phyloP scores from a whole-genome alignment of 371 early-diverging fungal species.

The Chytridiales sp. region DNA sequence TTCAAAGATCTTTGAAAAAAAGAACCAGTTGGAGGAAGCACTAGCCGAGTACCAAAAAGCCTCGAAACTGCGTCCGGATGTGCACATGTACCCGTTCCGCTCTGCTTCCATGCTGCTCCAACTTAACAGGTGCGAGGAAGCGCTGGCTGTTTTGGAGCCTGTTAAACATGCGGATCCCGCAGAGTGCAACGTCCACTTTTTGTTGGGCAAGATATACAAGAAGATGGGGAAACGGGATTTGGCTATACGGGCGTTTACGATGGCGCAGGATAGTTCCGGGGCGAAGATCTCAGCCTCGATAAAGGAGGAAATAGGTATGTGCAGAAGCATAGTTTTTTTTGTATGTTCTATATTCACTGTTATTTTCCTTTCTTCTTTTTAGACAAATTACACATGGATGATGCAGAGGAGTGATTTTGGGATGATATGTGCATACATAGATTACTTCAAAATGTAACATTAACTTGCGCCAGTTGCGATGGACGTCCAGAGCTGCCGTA shows the following conservation, averaged over 20 bases:
- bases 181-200: slow-evolving; percentile 65
- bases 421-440: too few species aligned
- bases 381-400: not conserved
- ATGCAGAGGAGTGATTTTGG: too few species aligned
- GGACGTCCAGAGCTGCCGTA: too few species aligned
- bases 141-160: slow-evolving; percentile 53
- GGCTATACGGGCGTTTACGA: slow-evolving; percentile 60
- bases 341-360: not conserved
- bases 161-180: slow-evolving; percentile 46
- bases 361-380: not conserved
- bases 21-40: slow-evolving; percentile 20
- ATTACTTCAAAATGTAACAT: too few species aligned
- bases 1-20: slow-evolving; percentile 16
- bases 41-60: slow-evolving; percentile 18
- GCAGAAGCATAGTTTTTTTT: too few species aligned
- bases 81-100: slow-evolving; percentile 19
- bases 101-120: slow-evolving; percentile 54
- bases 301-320: slow-evolving; percentile 18
- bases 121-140: slow-evolving; percentile 55
- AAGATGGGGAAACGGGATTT: slow-evolving; percentile 52
- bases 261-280: slow-evolving; percentile 52
- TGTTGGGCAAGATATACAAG: slow-evolving; percentile 65
- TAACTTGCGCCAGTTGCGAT: too few species aligned
- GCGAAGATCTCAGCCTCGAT: slow-evolving; percentile 13
- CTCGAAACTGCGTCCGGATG: slow-evolving; percentile 17